Evolutionary conservation across 345 rosid species (phyloP), one percentile per base, ranked within the genome.

Genomic region (Eucalyptus tenuipes): DNA sequence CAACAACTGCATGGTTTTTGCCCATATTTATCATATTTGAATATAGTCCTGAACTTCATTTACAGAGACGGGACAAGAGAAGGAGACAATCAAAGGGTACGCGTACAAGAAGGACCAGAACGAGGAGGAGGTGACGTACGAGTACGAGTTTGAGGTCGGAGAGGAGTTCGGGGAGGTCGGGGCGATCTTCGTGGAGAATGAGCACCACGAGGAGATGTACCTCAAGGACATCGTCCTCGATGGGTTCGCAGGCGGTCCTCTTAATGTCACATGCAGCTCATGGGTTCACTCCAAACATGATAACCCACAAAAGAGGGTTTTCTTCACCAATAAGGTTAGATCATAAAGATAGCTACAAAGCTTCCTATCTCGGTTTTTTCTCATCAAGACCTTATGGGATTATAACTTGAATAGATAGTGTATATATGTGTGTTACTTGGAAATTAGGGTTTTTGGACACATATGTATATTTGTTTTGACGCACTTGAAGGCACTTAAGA

Each of bases 191-290:
- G 90, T 97, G 33, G 96, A 95, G 91, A 97, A 97, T 87, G 95
- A 95, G 89, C 96, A 96, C 91, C 95, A 92, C 71, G 88, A 88
- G 71, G 99, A 97, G 93, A 95, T 96, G 92, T 91, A 64, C 87
- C 13, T 97, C 49, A 87, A 89, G 75, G 93, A 93, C 25, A 90
- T 97, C 15, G 90, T 89, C 44, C 92, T 97, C 71, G 89, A 93
- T 27, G 97, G 97, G 7, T 25, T 92, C 53, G 52, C 27, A 0
- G n/a, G 47, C 44, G 95, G 93, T 40, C 50, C 92, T 1, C 64
- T 95, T 29, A 91, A 31, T 85, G 50, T 97, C 13, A 59, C 90
- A 12, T 95, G 98, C 86, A 57, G 87, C 22, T 97, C 98, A 3
- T 97, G 97, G 98, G 91, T 97, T 79, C 90, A 91, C 49, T 92